Base-by-base conservation (phyloP, 495 filamentous ascomycete species). In the Tuber melanosporum region DNA sequence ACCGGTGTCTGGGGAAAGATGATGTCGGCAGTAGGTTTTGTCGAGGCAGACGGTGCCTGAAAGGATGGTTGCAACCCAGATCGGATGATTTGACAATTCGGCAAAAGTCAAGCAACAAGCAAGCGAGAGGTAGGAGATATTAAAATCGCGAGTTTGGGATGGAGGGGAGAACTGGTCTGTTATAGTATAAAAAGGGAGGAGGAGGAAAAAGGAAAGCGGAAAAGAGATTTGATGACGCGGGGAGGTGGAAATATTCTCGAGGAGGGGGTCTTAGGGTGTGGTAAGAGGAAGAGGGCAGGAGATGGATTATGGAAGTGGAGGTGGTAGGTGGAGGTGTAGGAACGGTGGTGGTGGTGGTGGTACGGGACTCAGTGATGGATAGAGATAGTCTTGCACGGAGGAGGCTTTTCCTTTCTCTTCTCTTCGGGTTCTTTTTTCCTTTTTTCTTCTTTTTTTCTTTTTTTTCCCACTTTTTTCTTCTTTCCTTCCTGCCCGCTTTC, bases 41-140 rank as follows among this genome's bases (percentile, higher is more conserved):
- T 80, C 66, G 74, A 80, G 78, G 77, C 57, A 71, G 78, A 80
- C 76, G 78, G 78, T 80, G 78, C 78, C 78, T 79, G 78, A 74
- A 80, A 80, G 77, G 57, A 75, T 80, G 78, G 78, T 80, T 80
- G 77, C 78, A 80, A 80, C 77, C 77, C 78, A 80, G 78, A 80
- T 80, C 77, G 71, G 78, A 80, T 79, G 78, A 80, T 80, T 80
- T 73, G 78, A 80, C 73, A 80, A 79, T 80, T 79, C 78, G 78
- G 76, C 78, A 78, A 80, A 78, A 79, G 78, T 77, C 76, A 79
- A 80, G 75, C 73, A 79, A 79, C 75, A 80, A 78, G 78, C 46
- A 79, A 71, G 78, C 78, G 78, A 80, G 77, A 80, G 77, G 78
- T 43, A 45, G 70, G 26, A 47, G 69, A 77, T 80, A 80, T 80